Evolutionary conservation across 345 rosid genomes (phyloP).

Genomic region (Eucalyptus cloeziana): DNA sequence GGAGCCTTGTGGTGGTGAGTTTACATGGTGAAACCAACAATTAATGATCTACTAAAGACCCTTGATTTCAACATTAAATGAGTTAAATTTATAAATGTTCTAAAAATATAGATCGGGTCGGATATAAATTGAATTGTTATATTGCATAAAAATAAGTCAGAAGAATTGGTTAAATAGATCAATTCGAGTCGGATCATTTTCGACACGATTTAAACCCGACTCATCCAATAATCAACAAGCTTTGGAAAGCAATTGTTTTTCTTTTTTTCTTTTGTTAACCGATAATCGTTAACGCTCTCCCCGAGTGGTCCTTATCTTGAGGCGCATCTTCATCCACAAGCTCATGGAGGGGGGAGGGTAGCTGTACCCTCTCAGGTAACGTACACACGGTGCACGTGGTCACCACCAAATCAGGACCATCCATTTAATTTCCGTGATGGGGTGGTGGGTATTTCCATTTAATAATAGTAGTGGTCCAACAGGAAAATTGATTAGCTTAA

Average conservation of each 20-base stretch:
- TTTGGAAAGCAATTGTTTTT: background rate
- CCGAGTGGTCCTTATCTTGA: slow-evolving; percentile 2
- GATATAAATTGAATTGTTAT: too few species aligned
- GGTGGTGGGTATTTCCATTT: background rate
- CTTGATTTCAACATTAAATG: background rate
- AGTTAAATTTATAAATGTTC: too few species aligned
- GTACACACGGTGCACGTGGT: slow-evolving; percentile 6
- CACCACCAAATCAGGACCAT: slow-evolving; percentile 9
- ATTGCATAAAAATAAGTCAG: too few species aligned
- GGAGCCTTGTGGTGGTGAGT: too few species aligned
- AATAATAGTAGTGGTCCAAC: slow-evolving; percentile 16
- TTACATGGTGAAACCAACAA: too few species aligned
- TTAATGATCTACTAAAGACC: too few species aligned
- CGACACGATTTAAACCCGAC: too few species aligned
- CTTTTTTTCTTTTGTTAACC: too few species aligned
- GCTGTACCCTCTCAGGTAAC: background rate
- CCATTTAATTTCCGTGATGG: background rate
- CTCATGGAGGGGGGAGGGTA: background rate
- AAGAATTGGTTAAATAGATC: too few species aligned
- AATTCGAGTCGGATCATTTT: too few species aligned
- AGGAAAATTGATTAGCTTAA: slow-evolving; percentile 2
- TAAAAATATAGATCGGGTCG: fast-evolving
- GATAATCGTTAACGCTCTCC: background rate
- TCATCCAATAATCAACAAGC: background rate
- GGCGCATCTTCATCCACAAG: slow-evolving; percentile 10